These are phyloP conservation scores for Colletotrichum agaves DNA, from an alignment of 2,329 filamentous ascomycete genomes.

Conservation along the genomic window DNA sequence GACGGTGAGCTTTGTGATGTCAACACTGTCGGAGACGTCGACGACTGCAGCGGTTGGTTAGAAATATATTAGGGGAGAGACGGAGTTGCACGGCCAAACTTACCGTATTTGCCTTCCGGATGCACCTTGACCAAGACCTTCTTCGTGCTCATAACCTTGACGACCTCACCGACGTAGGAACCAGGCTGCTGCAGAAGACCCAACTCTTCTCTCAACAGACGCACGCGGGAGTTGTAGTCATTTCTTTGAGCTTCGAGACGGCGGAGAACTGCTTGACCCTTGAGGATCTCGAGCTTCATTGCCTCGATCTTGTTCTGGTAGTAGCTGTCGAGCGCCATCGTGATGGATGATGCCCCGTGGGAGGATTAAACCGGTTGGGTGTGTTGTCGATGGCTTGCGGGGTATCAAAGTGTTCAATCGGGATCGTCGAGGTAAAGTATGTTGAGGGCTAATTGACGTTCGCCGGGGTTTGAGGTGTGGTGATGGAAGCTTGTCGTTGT, in stretches of 20 bases:
- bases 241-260: conserved; percentile 97
- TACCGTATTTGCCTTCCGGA: conserved; percentile 99
- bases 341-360: conserved; percentile 52
- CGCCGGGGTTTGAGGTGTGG: conserved; percentile 19
- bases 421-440: conserved; percentile 10
- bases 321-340: conserved; percentile 98
- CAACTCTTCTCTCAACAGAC: conserved; percentile 92
- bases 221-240: conserved; percentile 98
- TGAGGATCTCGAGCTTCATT: conserved; percentile 99
- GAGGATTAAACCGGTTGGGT: background rate
- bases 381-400: background rate
- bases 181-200: conserved; percentile 96
- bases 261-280: conserved; percentile 94
- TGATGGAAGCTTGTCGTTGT: conserved; percentile 39
- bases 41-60: conserved; percentile 72
- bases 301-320: conserved; percentile 99
- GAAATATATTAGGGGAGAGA: background rate
- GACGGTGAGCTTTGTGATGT: conserved; percentile 93
- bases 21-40: conserved; percentile 93
- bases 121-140: conserved; percentile 99
- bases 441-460: conserved; percentile 30
- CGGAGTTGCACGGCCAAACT: conserved; percentile 44
- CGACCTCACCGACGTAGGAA: conserved; percentile 98
- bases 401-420: conserved; percentile 17
- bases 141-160: conserved; percentile 99